These are phyloP conservation scores for Xylaria polymorpha DNA, from an alignment of 2,329 filamentous ascomycete species.

Conservation along the genomic window DNA sequence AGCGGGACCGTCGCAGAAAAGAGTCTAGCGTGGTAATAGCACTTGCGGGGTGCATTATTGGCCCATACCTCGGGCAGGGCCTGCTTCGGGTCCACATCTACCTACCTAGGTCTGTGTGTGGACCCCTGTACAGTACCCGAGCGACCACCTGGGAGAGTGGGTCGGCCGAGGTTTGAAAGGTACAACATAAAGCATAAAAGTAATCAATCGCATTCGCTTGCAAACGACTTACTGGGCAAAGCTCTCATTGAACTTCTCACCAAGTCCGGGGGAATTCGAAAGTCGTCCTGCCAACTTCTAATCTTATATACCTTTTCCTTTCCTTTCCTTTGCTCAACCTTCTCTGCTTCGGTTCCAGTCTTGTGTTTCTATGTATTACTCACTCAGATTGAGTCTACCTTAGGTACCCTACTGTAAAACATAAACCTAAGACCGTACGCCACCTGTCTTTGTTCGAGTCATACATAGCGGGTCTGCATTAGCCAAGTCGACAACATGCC, in stretches of 20 bases:
- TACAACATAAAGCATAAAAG: slow-evolving; percentile 1
- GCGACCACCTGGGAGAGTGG: slow-evolving; percentile 20
- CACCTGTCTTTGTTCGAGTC: slow-evolving; percentile 23
- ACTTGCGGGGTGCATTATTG: slow-evolving; percentile 43
- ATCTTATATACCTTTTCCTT: slow-evolving; percentile 1
- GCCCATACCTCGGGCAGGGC: slow-evolving; percentile 8
- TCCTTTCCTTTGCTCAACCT: background rate
- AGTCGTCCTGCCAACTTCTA: background rate
- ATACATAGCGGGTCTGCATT: slow-evolving; percentile 15
- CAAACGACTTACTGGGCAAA: slow-evolving; percentile 10
- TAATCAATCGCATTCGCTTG: slow-evolving; percentile 23
- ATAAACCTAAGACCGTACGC: slow-evolving; percentile 13
- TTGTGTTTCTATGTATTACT: slow-evolving; percentile 7
- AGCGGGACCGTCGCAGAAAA: background rate
- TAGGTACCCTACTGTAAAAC: slow-evolving; percentile 17
- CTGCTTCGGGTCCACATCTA: background rate
- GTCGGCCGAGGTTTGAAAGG: slow-evolving; percentile 33
- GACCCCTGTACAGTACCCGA: background rate
- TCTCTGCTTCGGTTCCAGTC: background rate
- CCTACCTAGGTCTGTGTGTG: background rate
- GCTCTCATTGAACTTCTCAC: slow-evolving; percentile 7
- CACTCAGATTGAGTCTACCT: background rate
- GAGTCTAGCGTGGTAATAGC: slow-evolving; percentile 23
- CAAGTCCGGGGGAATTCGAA: slow-evolving; percentile 5
- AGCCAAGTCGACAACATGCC: slow-evolving; percentile 65